Conservation (phyloP, 495 filamentous ascomycete species). For the Tetracladium setigerum region DNA sequence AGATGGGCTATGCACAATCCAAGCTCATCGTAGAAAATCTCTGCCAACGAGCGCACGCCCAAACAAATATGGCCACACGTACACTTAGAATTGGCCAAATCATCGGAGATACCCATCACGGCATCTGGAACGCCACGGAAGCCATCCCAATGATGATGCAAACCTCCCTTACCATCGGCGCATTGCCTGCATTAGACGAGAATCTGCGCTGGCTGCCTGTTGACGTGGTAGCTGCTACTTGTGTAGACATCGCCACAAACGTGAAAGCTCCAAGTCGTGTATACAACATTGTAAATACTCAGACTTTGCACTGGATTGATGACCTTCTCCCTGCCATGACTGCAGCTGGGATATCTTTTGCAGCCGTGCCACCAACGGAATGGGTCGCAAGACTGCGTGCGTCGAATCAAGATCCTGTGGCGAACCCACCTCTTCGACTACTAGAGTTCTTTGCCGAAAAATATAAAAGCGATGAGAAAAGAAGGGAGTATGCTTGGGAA, state of each 20-base stretch:
- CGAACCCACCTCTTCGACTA: constrained; percentile 54
- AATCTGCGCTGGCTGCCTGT: constrained; percentile 29
- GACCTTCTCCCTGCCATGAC: constrained; percentile 40
- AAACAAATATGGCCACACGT: constrained; percentile 27
- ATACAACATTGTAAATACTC: constrained; percentile 46
- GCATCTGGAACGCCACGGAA: constrained; percentile 56
- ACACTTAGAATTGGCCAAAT: constrained; percentile 54
- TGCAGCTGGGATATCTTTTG: constrained; percentile 34
- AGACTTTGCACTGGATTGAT: constrained; percentile 41
- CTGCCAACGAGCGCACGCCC: constrained; percentile 26
- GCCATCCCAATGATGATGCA: constrained; percentile 57
- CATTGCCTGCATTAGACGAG: constrained; percentile 42
- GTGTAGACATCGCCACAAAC: constrained; percentile 15
- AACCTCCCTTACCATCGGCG: constrained; percentile 35
- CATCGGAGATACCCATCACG: constrained; percentile 39
- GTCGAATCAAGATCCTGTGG: constrained; percentile 35
- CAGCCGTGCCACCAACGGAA: constrained; percentile 32
- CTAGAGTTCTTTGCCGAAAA: constrained; percentile 42
- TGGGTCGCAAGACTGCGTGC: constrained; percentile 41
- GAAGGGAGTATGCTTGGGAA: background rate
- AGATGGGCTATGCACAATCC: constrained; percentile 53
- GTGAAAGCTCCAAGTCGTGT: constrained; percentile 25
- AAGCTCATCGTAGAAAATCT: constrained; percentile 59
- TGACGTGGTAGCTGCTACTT: constrained; percentile 9
- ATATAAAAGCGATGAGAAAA: background rate